phyloP scores from a whole-genome alignment of 495 filamentous ascomycete species.

The Neurospora sp. region DNA sequence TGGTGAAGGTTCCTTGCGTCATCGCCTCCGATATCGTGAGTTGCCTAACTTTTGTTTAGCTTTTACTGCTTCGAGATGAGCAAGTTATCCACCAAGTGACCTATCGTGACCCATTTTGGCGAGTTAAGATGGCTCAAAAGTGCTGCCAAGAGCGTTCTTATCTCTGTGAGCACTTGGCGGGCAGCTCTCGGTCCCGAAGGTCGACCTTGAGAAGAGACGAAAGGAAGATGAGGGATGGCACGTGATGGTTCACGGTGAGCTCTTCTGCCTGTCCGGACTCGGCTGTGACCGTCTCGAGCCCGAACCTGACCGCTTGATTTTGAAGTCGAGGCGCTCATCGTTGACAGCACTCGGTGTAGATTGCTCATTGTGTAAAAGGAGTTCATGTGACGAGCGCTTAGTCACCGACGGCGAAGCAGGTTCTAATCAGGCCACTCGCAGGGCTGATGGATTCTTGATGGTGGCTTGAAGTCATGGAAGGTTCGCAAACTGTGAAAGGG shows the following conservation, averaged over 20 bases:
- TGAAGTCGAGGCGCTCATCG: background rate
- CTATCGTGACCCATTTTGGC: background rate
- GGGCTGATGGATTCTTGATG: background rate
- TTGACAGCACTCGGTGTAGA: background rate
- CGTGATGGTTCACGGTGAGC: background rate
- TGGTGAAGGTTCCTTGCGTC: background rate
- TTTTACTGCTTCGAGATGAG: background rate
- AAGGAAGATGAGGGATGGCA: background rate
- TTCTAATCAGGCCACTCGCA: background rate
- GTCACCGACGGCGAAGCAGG: background rate
- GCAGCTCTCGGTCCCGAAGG: background rate
- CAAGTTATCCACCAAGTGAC: background rate
- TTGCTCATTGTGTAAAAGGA: background rate
- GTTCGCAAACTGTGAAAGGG: background rate
- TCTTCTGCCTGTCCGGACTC: background rate
- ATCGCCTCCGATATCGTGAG: background rate
- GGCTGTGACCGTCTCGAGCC: background rate
- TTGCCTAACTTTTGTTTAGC: background rate
- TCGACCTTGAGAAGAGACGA: background rate
- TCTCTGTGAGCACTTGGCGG: background rate
- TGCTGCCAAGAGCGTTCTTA: background rate
- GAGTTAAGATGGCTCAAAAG: background rate
- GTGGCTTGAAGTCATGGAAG: background rate
- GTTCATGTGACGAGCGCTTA: background rate
- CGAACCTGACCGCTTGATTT: background rate